Base-by-base conservation (phyloP, 2,329 filamentous ascomycete genomes). In the Colletotrichum sp. region DNA sequence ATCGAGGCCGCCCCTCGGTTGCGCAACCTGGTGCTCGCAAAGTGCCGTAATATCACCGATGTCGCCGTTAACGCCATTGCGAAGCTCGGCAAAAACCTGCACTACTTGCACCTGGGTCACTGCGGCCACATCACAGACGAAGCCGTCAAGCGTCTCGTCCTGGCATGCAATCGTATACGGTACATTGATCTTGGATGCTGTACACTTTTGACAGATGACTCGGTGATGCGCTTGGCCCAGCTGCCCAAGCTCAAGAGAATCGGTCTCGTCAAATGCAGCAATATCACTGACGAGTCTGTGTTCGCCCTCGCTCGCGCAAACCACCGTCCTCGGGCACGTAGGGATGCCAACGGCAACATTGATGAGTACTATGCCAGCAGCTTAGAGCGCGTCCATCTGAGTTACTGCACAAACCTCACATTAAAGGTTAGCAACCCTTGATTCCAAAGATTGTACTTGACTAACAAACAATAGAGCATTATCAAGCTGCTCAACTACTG, bases 161-260 rank as follows among this genome's bases (percentile, higher is more conserved):
- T 94, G 79, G 89, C 89, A 69, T 99, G 97, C 88, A 99, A 96
- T 81, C 92, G 97, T 28, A 99, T 99, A 79, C 92, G 97, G 71
- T 99, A 99, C 83, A 99, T 99, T 78, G 97, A 99, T 82, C 88
- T 99, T 58, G 97, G 97, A n/a, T 99, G 97, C 86, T 99, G 97
- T 85, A 92, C 91, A 16, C 93, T 95, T 79, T 88, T 99, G 76
- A 99, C 97, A 0, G 97, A 99, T 80, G 89, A 90, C 13, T 98
- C 96, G 26, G 94, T 99, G 18, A 94, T 91, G 77, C 93, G 95
- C 78, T 88, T 99, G 48, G 96, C 97, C 7, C 92, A 92, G 16
- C 90, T 99, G 8, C 97, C 97, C 5, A 99, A 99, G 84, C 88
- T 99, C 69, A 96, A 98, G 87, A 91, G 97, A 48, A 98, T 99